Evolutionary conservation across 768 basidiomycete species (phyloP), one percentile per base, ranked within the genome.

Genomic region (Lactarius vividus): DNA sequence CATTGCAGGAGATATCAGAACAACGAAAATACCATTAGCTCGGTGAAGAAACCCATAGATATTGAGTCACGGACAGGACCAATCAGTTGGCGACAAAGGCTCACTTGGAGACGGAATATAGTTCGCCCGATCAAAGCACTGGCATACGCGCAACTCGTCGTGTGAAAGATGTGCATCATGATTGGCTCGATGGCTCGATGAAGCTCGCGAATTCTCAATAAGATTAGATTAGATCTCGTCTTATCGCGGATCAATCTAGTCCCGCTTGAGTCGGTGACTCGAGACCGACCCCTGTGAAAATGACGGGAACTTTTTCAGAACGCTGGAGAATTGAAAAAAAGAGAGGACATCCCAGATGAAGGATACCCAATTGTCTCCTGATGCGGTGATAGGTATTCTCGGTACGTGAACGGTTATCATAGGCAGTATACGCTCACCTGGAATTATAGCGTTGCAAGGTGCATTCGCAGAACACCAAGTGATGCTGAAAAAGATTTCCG

Each of bases 381-480:
- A 58, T 31, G 53, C 66, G n/a, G 59, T 59, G 16, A 69, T 70
- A 49, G 69, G 69, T 26, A 69, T 70, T 42, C 68, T 70, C 18
- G 69, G 69, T 70, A 40, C 42, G 60, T 60, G 26, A 20, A 37
- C 44, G n/a, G 37, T 35, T 33, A 16, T 29, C 18, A 0, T 18
- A 39, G 13, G 33, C 29, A 16, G 37, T 28, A 37, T 13, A 39
- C 26, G 6, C 18, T 55, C 63, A 61, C 69, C 40, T n/a, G 16
- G 20, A n/a, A 29, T 23, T 33, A 29, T 72, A 94, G 96, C 96
- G 42, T 82, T 98, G 46, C 96, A 97, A 75, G 96, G 96, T 53
- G 94, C 94, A 10, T 97, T 98, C 74, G 81, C 83, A 18, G 96
- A 98, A 77, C 96, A 98, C 75, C 83, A 91, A 74, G 76, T 78